phyloP scores from a whole-genome alignment of 495 filamentous ascomycete genomes.

The Penicillium canariense region DNA sequence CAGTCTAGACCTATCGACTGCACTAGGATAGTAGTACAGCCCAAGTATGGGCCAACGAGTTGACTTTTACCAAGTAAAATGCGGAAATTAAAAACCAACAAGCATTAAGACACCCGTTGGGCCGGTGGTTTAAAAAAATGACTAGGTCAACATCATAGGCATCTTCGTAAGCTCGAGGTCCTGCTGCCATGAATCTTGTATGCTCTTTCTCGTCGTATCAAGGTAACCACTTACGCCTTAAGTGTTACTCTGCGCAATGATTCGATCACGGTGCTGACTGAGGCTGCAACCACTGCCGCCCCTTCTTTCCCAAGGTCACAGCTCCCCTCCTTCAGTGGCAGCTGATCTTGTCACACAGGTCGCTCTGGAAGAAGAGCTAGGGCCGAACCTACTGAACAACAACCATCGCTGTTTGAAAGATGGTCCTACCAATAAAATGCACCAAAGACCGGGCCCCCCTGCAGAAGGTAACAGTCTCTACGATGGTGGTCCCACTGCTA shows the following conservation, averaged over 20 bases:
- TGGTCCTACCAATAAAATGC: constrained; percentile 5
- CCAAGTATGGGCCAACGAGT: too few relatives aligned
- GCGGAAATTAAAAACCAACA: too few relatives aligned
- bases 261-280: neutral
- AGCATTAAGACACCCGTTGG: too few relatives aligned
- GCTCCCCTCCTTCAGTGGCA: neutral
- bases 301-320: neutral
- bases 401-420: neutral
- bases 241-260: neutral
- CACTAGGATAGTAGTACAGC: too few relatives aligned
- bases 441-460: constrained; percentile 3
- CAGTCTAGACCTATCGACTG: too few relatives aligned
- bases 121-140: too few relatives aligned
- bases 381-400: neutral
- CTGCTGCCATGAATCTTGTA: too few relatives aligned
- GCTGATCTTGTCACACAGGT: constrained; percentile 5
- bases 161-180: too few relatives aligned
- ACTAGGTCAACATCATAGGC: too few relatives aligned
- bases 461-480: constrained; percentile 4
- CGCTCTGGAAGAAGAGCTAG: neutral
- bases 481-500: neutral
- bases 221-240: neutral
- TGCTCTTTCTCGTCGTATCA: neutral
- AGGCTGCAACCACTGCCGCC: neutral
- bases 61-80: too few relatives aligned